Conservation (phyloP, 306 rosid genomes). For the Pachyrhizus erosus region DNA sequence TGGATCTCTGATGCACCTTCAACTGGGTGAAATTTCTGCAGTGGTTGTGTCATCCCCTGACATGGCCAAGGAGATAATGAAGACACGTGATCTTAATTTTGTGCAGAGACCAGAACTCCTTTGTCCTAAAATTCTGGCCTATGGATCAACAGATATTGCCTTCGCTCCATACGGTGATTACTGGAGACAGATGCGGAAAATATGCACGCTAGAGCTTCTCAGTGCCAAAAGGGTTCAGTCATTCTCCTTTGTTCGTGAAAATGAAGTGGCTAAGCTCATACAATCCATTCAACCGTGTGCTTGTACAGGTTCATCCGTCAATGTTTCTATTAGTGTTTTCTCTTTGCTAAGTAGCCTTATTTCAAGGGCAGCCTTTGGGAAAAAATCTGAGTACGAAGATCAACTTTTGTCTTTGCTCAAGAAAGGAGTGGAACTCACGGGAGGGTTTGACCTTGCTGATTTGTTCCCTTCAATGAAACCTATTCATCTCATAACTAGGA, state of each 20-base stretch:
- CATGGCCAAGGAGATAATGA: conserved; percentile 52
- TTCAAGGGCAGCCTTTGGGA: conserved; percentile 45
- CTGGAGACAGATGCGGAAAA: conserved; percentile 63
- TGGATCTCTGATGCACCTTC: conserved; percentile 62
- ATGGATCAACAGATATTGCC: conserved; percentile 35
- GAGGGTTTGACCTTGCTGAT: conserved; percentile 49
- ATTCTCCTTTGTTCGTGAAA: conserved; percentile 53
- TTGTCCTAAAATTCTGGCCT: conserved; percentile 26
- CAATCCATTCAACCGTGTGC: conserved; percentile 37
- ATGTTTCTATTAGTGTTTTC: conserved; percentile 20
- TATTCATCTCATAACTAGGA: conserved; percentile 36
- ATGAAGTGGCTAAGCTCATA: conserved; percentile 48
- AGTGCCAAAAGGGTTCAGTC: conserved; percentile 56
- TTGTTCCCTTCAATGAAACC: conserved; percentile 44
- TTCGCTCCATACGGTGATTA: conserved; percentile 55
- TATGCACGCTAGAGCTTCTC: conserved; percentile 51
- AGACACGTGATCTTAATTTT: conserved; percentile 54
- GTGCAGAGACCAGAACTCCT: conserved; percentile 46
- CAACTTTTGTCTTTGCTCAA: conserved; percentile 4
- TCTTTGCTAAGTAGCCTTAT: background rate
- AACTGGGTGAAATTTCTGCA: conserved; percentile 51
- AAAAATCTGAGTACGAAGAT: conserved; percentile 27
- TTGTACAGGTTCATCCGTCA: conserved; percentile 26
- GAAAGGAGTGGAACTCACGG: background rate
- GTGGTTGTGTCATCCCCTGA: conserved; percentile 57